These are phyloP conservation scores for Gaeumannomyces tritici DNA, from an alignment of 2,329 filamentous ascomycete species.

Conservation along the genomic window DNA sequence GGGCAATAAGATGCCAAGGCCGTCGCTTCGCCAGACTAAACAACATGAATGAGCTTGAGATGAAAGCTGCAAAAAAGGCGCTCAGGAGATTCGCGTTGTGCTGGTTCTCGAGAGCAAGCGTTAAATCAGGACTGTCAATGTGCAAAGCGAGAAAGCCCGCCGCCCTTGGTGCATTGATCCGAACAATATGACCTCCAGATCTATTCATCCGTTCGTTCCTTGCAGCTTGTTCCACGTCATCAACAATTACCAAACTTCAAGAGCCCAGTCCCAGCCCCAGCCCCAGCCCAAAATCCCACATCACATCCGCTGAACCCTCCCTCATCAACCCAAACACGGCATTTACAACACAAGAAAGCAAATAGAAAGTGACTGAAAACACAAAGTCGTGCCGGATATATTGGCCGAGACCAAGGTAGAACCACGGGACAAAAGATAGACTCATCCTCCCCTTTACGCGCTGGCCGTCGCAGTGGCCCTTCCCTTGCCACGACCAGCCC, in stretches of 20 bases:
- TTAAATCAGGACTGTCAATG: not conserved
- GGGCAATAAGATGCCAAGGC: not conserved
- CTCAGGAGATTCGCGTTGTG: not conserved
- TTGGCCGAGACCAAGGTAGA: not conserved
- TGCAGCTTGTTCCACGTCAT: no score
- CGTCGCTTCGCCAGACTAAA: not conserved
- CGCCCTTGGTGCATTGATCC: not conserved
- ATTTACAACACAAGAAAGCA: not conserved
- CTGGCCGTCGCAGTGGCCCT: constrained; percentile 2
- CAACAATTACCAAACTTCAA: not conserved
- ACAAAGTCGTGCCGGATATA: not conserved
- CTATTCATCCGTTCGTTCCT: not conserved
- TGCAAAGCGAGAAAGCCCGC: not conserved
- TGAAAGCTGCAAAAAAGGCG: not conserved
- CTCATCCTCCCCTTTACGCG: not conserved
- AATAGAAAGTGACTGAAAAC: not conserved
- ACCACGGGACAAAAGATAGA: not conserved
- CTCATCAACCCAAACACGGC: not conserved
- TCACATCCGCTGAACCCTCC: not conserved
- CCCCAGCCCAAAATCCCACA: not conserved
- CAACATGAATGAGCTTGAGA: not conserved
- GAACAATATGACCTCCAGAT: not conserved
- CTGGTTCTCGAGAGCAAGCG: not conserved
- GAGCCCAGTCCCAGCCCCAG: no score
- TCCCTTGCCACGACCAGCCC: constrained; percentile 1